Evolutionary conservation across 2,329 filamentous ascomycete species (phyloP).

Genomic region (Fusarium dlaminii): DNA sequence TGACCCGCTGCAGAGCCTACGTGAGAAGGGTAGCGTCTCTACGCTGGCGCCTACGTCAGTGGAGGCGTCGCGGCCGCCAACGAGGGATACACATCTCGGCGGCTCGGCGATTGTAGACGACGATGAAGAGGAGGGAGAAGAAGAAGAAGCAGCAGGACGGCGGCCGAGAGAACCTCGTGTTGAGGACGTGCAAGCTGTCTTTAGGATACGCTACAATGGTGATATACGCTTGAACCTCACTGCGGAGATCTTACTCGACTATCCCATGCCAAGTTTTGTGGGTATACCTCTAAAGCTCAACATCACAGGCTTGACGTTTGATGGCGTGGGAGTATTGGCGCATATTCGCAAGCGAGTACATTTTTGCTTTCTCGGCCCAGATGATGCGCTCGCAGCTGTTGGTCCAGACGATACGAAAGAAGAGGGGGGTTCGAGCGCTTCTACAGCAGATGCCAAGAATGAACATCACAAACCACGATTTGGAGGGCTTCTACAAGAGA

Average conservation of each 20-base stretch:
- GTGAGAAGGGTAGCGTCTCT: slow-evolving; percentile 70
- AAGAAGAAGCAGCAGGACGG: slow-evolving; percentile 40
- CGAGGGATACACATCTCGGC: slow-evolving; percentile 57
- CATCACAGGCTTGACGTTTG: slow-evolving; percentile 94
- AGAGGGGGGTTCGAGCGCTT: neutral
- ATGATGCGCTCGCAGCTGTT: slow-evolving; percentile 83
- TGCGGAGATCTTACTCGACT: slow-evolving; percentile 94
- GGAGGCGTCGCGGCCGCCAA: slow-evolving; percentile 65
- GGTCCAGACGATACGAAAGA: slow-evolving; percentile 55
- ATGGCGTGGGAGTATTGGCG: slow-evolving; percentile 91
- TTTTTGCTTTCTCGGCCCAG: slow-evolving; percentile 92
- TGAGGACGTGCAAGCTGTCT: slow-evolving; percentile 92
- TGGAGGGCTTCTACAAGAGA: slow-evolving; percentile 87
- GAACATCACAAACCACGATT: slow-evolving; percentile 53
- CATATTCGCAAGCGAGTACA: slow-evolving; percentile 90
- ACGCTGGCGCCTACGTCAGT: slow-evolving; percentile 66
- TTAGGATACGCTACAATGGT: slow-evolving; percentile 88
- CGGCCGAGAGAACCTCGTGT: slow-evolving; percentile 72
- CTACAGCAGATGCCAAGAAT: slow-evolving; percentile 31
- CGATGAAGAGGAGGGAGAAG: slow-evolving; percentile 44
- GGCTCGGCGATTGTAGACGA: slow-evolving; percentile 54
- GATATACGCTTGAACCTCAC: slow-evolving; percentile 89
- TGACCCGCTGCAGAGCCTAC: slow-evolving; percentile 57
- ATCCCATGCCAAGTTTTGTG: slow-evolving; percentile 98
- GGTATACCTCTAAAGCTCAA: slow-evolving; percentile 94